Evolutionary conservation across 2,329 filamentous ascomycete species (phyloP).

Genomic region (Chrysoporthe puriensis): DNA sequence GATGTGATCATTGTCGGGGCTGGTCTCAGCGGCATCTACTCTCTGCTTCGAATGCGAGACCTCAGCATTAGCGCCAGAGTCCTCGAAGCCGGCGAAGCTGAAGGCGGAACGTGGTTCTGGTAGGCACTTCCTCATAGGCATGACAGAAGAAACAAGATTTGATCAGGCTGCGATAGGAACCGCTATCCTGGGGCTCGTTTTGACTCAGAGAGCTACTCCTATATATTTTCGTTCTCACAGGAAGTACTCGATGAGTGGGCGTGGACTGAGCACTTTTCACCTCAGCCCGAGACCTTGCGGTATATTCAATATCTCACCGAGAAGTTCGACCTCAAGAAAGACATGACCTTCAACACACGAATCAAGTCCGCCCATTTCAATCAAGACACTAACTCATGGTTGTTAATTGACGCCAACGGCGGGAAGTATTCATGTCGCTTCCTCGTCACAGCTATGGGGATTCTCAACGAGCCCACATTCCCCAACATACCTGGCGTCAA

Average conservation of each 20-base stretch:
- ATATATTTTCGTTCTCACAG: constrained; percentile 47
- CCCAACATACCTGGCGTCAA: constrained; percentile 15
- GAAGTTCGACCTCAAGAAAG: constrained; percentile 33
- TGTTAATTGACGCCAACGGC: neutral
- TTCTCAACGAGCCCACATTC: constrained; percentile 16
- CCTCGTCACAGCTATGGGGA: constrained; percentile 13
- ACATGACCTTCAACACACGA: constrained; percentile 13
- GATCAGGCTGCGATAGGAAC: neutral
- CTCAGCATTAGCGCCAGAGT: constrained; percentile 17
- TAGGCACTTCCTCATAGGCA: neutral
- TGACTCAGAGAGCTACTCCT: constrained; percentile 51
- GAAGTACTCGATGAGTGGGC: constrained; percentile 47
- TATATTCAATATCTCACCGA: constrained; percentile 45
- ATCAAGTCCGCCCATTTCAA: constrained; percentile 25
- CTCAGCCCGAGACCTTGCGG: constrained; percentile 41
- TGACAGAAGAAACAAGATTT: neutral
- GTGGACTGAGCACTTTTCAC: constrained; percentile 42
- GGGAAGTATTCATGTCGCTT: neutral
- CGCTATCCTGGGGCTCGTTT: constrained; percentile 39
- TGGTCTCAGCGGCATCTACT: constrained; percentile 21
- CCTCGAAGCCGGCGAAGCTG: constrained; percentile 13
- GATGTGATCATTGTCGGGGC: constrained; percentile 23
- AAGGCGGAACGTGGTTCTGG: constrained; percentile 19
- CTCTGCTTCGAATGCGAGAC: constrained; percentile 17
- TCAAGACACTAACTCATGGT: constrained; percentile 15